These are phyloP conservation scores for Phtheirospermum japonicum DNA, from an alignment of 257 asterid species.

Conservation along the genomic window DNA sequence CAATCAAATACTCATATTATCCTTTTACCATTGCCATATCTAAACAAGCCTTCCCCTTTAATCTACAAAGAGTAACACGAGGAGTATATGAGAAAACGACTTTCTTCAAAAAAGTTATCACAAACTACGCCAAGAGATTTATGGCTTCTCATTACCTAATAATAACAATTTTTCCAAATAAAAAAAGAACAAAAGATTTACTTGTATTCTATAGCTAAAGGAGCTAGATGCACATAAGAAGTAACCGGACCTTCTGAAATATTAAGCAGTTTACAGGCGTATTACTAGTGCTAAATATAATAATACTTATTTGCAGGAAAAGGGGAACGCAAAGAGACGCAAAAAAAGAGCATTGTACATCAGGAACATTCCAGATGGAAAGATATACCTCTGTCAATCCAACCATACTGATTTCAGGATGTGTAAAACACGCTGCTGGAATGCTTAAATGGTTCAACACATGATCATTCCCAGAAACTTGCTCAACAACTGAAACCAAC, in stretches of 20 bases:
- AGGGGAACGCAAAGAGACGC: background rate
- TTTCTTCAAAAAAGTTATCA: slow-evolving; percentile 7
- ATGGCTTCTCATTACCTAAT: slow-evolving; percentile 4
- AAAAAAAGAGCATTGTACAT: slow-evolving; percentile 9
- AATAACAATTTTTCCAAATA: slow-evolving; percentile 11
- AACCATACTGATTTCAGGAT: slow-evolving; percentile 99
- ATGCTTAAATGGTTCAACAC: slow-evolving; percentile 87
- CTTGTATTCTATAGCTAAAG: background rate
- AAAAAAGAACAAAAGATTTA: slow-evolving; percentile 5
- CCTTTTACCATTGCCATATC: slow-evolving; percentile 14
- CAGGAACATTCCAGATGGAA: slow-evolving; percentile 22
- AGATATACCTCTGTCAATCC: slow-evolving; percentile 87
- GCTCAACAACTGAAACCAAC: slow-evolving; percentile 78
- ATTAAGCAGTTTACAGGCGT: slow-evolving; percentile 19
- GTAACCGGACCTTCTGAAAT: slow-evolving; percentile 21
- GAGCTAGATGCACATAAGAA: slow-evolving; percentile 11
- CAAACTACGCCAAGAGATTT: slow-evolving; percentile 13
- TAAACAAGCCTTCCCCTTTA: slow-evolving; percentile 7
- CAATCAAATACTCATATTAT: slow-evolving; percentile 19
- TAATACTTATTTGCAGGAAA: slow-evolving; percentile 8
- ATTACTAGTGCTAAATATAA: background rate
- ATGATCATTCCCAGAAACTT: slow-evolving; percentile 84
- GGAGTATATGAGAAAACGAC: background rate
- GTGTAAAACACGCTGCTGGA: slow-evolving; percentile 99
- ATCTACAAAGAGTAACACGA: slow-evolving; percentile 3